These are phyloP conservation scores for Agrocybe praecox DNA, from an alignment of 768 basidiomycete species.

Conservation along the genomic window DNA sequence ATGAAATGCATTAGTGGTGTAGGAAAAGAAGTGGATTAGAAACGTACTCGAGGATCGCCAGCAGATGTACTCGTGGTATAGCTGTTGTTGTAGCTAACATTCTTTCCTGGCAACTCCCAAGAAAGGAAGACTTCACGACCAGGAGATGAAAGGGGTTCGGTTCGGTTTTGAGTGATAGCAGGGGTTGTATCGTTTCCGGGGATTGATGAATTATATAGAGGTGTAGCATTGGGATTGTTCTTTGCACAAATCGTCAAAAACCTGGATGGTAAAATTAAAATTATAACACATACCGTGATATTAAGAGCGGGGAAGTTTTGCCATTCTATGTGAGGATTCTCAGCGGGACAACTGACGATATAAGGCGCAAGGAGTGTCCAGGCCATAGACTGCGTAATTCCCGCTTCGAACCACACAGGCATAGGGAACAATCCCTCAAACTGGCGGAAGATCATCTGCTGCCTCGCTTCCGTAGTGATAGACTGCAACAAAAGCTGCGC, in stretches of 20 bases:
- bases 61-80: slow-evolving; percentile 56
- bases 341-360: slow-evolving; percentile 51
- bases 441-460: slow-evolving; percentile 69
- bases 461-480: slow-evolving; percentile 63
- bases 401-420: slow-evolving; percentile 57
- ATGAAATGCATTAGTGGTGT: not conserved
- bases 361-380: slow-evolving; percentile 64
- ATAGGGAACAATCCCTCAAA: slow-evolving; percentile 63
- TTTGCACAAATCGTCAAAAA: no score
- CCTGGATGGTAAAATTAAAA: not conserved
- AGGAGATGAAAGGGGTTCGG: slow-evolving; percentile 43
- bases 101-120: slow-evolving; percentile 61
- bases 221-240: slow-evolving; percentile 28
- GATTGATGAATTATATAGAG: slow-evolving; percentile 19
- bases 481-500: slow-evolving; percentile 56
- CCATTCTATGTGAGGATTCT: slow-evolving; percentile 52
- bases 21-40: not conserved
- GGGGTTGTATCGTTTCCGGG: slow-evolving; percentile 41
- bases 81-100: slow-evolving; percentile 47
- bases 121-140: slow-evolving; percentile 47
- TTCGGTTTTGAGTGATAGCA: slow-evolving; percentile 57
- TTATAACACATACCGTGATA: slow-evolving; percentile 37
- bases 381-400: slow-evolving; percentile 62
- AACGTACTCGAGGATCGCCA: slow-evolving; percentile 38
- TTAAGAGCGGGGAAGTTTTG: slow-evolving; percentile 59